phyloP scores from a whole-genome alignment of 176 grass and related monocot genomes.

The Carex myosuroides region DNA sequence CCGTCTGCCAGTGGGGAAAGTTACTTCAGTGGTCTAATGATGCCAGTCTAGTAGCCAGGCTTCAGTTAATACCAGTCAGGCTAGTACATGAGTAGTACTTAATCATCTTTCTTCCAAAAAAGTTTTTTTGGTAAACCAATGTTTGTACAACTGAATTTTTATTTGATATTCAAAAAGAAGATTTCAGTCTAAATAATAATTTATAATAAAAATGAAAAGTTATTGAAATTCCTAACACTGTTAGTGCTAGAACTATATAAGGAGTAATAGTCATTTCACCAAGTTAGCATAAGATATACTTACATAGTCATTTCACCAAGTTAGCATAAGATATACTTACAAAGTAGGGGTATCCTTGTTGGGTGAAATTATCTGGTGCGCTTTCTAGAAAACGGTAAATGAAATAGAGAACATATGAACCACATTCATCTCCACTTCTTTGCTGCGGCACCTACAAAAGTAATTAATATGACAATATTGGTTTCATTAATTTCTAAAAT shows the following conservation, averaged over 20 bases:
- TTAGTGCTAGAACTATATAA: neutral
- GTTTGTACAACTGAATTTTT: neutral
- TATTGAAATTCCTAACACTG: neutral
- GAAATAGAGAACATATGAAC: conserved; percentile 84
- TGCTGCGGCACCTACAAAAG: conserved; percentile 71
- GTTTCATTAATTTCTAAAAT: neutral
- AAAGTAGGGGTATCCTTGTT: conserved; percentile 38
- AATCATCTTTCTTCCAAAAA: neutral
- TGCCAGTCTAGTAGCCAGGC: neutral
- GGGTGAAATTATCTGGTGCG: conserved; percentile 43
- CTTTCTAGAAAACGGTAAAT: conserved; percentile 51
- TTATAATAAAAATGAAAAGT: neutral
- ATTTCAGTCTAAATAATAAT: neutral
- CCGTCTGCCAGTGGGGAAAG: neutral
- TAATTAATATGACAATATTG: neutral
- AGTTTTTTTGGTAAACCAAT: neutral
- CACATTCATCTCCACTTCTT: conserved; percentile 75
- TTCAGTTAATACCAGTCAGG: neutral
- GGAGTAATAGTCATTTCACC: neutral
- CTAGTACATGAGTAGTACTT: neutral
- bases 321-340: conserved; percentile 9
- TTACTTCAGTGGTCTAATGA: neutral
- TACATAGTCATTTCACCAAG: too few species aligned
- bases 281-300: neutral
- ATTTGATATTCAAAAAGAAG: neutral